phyloP scores from a whole-genome alignment of 371 early-diverging fungal genomes.

The Mortierella sp. region DNA sequence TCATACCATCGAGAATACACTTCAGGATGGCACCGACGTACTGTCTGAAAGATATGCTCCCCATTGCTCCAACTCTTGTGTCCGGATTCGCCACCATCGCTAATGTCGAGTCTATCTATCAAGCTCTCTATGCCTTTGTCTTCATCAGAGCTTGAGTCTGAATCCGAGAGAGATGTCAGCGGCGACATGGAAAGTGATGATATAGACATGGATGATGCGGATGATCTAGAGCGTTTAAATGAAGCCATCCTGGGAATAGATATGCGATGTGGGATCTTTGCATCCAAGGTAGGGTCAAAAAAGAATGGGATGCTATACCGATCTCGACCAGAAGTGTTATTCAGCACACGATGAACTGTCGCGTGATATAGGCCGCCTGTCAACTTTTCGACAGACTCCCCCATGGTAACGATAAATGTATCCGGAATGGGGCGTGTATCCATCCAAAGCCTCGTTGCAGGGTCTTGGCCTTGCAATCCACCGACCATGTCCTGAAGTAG shows the following conservation, averaged over 20 bases:
- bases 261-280: conserved; percentile 52
- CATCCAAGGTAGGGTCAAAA: conserved; percentile 59
- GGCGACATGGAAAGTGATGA: background rate
- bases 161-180: background rate
- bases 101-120: conserved; percentile 45
- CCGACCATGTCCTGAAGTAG: conserved; percentile 72
- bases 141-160: conserved; percentile 15
- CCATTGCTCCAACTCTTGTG: conserved; percentile 42
- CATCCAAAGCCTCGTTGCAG: conserved; percentile 69
- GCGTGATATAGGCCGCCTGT: conserved; percentile 66
- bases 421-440: conserved; percentile 67
- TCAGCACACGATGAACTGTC: conserved; percentile 75
- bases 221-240: background rate
- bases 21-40: conserved; percentile 50
- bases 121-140: conserved; percentile 23
- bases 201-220: background rate
- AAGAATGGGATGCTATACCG: conserved; percentile 70
- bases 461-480: conserved; percentile 75
- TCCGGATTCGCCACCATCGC: conserved; percentile 19
- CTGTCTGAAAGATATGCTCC: conserved; percentile 45
- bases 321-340: conserved; percentile 62
- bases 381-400: conserved; percentile 71
- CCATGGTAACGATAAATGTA: conserved; percentile 78
- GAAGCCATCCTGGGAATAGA: background rate
- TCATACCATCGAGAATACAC: conserved; percentile 51